Evolutionary conservation across 2,329 filamentous ascomycete genomes (phyloP).

Genomic region (Exophiala sp.): DNA sequence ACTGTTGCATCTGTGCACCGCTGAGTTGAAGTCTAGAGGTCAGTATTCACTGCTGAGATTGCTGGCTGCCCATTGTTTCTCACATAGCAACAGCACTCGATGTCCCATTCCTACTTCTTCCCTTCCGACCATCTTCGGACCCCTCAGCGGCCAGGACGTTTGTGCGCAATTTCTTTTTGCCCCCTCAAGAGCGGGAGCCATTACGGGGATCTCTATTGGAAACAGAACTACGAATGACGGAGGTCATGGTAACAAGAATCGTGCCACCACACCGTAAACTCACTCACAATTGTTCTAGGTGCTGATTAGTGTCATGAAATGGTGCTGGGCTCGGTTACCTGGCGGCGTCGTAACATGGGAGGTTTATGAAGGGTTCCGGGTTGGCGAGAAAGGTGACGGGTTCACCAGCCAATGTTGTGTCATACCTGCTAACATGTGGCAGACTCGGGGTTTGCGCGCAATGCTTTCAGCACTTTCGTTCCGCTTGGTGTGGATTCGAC

Average conservation of each 20-base stretch:
- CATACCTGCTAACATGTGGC: constrained; percentile 24
- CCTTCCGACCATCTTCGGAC: constrained; percentile 89
- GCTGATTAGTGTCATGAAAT: constrained; percentile 88
- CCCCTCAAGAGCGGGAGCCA: constrained; percentile 54
- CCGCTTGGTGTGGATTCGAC: constrained; percentile 86
- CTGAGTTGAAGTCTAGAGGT: constrained; percentile 93
- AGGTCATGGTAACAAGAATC: constrained; percentile 67
- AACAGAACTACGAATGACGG: constrained; percentile 85
- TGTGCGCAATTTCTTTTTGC: constrained; percentile 84
- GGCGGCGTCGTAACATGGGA: constrained; percentile 96
- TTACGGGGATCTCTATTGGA: constrained; percentile 63
- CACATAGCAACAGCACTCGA: constrained; percentile 61
- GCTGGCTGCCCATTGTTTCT: constrained; percentile 24
- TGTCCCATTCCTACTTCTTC: constrained; percentile 84
- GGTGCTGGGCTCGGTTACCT: constrained; percentile 92
- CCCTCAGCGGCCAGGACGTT: constrained; percentile 88
- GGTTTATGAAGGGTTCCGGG: constrained; percentile 90
- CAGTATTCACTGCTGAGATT: constrained; percentile 36
- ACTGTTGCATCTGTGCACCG: constrained; percentile 74
- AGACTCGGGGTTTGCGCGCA: constrained; percentile 88
- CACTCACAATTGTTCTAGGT: constrained; percentile 52
- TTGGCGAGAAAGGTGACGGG: constrained; percentile 76
- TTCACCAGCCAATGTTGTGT: constrained; percentile 8
- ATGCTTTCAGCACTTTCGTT: constrained; percentile 95
- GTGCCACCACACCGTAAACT: constrained; percentile 7